Base-by-base conservation (phyloP, 2,329 filamentous ascomycete genomes). In the Aschersonia sp. region DNA sequence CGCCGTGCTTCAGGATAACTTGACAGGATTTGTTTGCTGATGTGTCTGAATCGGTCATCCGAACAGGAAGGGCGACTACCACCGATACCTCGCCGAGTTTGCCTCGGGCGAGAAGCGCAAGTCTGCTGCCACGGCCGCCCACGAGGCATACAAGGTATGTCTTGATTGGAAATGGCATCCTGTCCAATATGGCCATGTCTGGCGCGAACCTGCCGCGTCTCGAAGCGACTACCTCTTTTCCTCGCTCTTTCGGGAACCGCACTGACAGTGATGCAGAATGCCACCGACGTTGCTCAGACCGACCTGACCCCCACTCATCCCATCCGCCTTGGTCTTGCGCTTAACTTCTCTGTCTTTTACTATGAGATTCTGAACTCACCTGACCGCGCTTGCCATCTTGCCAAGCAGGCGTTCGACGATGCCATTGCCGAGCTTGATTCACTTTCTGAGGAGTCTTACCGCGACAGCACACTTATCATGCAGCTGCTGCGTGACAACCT, bases 291-390 rank as follows among this genome's bases (percentile, higher is more conserved):
- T 63, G 92, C 92, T 60, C 90, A 96, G 78, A 95, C 87, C 57
- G 90, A 97, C 72, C 83, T 97, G 60, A 90, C 90, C 54, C 90
- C 90, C 54, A 97, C 92, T 53, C 90, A 97, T 78, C 90, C 90
- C 61, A 97, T 97, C 75, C 89, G 90, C 63, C 87, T 97, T 56
- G 90, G 90, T 69, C 84, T 97, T 63, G 90, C 90, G 58, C 82
- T 97, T 60, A 97, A 96, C 84, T 96, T 97, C 81, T 96, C 89
- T 55, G 90, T 96, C 63, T 96, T 96, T 78, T 95, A 95, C 81
- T 95, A 96, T 72, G 92, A 96, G 79, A 96, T 96, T 68, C 77
- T 96, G 66, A 97, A 96, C 83, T 94, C 89, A 37, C 90, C 89
- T 63, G 89, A 96, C 71, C 87, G 86, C 66, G 90, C 90, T 64